Evolutionary conservation across 345 rosid genomes (phyloP).

Genomic region (Chamaenerion angustifolium): DNA sequence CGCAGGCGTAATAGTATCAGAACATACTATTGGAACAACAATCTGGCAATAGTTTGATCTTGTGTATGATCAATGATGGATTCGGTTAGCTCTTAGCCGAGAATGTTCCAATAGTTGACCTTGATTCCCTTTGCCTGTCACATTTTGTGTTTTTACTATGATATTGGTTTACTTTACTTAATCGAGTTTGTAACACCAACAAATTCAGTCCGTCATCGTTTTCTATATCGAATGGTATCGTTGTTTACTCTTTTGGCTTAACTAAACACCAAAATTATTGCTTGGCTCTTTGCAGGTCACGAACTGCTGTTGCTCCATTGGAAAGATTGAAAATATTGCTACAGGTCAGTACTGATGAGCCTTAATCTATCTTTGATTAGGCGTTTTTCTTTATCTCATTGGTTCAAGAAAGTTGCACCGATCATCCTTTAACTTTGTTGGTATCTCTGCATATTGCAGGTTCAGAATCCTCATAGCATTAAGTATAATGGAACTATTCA

Average conservation of each 20-base stretch:
- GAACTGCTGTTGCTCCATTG: slow-evolving; percentile 97
- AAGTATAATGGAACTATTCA: slow-evolving; percentile 87
- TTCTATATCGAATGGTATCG: neutral
- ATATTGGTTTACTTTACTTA: too few species aligned
- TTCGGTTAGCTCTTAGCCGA: too few species aligned
- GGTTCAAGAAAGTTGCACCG: neutral
- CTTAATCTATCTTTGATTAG: neutral
- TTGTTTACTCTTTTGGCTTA: neutral
- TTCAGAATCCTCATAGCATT: slow-evolving; percentile 82
- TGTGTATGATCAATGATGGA: too few species aligned
- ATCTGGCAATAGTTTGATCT: too few species aligned
- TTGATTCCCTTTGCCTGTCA: too few species aligned
- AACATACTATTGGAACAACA: too few species aligned
- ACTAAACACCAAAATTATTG: neutral
- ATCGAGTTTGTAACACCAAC: too few species aligned
- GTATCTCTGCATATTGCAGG: slow-evolving; percentile 23
- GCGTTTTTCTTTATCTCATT: neutral
- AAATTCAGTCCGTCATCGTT: too few species aligned
- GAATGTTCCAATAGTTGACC: too few species aligned
- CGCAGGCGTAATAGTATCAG: too few species aligned
- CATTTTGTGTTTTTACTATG: slow-evolving; percentile 16
- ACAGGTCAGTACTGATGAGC: slow-evolving; percentile 40
- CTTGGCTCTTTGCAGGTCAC: slow-evolving; percentile 42
- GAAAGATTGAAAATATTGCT: slow-evolving; percentile 92
- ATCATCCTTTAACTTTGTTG: neutral